A percentile compares a stretch with the other conserved stretches of the same genome.
Conservation (phyloP, 2,329 filamentous ascomycete genomes). For the Aschersonia sp. region DNA sequence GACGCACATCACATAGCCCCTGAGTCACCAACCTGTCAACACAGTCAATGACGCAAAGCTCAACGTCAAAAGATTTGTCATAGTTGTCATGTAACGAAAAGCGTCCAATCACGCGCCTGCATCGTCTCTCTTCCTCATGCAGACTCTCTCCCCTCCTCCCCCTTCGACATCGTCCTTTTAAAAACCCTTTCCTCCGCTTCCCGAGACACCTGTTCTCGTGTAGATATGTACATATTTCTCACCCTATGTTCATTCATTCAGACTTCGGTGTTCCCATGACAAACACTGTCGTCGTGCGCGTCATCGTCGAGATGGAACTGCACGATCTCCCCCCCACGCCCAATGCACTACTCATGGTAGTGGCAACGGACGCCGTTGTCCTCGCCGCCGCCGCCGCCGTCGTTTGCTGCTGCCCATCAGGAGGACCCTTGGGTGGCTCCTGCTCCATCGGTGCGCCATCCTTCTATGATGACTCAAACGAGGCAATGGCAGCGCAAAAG, state of each 20-base stretch:
- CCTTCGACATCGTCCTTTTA: background rate
- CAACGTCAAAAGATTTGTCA: no score
- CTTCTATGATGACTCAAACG: constrained; percentile 23
- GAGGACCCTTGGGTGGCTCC: background rate
- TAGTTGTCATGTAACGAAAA: no score
- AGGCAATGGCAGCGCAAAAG: constrained; percentile 47
- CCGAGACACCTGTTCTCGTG: background rate
- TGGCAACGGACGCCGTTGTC: background rate
- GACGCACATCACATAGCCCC: no score
- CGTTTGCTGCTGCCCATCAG: background rate
- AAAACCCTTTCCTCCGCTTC: background rate
- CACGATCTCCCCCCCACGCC: background rate
- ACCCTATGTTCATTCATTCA: constrained; percentile 7
- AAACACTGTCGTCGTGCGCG: constrained; percentile 9
- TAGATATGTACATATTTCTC: constrained; percentile 8
- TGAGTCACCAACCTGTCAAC: no score
- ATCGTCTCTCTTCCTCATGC: no score
- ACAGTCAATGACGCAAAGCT: no score
- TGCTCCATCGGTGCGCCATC: constrained; percentile 3
- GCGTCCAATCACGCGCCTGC: no score
- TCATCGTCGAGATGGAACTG: constrained; percentile 6
- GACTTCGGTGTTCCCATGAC: constrained; percentile 4
- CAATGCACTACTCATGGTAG: background rate
- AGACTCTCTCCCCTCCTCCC: no score
- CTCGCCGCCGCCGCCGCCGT: background rate